A percentile compares a stretch with the other conserved stretches of the same genome.
These are phyloP conservation scores for Magnolia sinica DNA, from an alignment of 164 flowering plant genomes.

Conservation along the genomic window DNA sequence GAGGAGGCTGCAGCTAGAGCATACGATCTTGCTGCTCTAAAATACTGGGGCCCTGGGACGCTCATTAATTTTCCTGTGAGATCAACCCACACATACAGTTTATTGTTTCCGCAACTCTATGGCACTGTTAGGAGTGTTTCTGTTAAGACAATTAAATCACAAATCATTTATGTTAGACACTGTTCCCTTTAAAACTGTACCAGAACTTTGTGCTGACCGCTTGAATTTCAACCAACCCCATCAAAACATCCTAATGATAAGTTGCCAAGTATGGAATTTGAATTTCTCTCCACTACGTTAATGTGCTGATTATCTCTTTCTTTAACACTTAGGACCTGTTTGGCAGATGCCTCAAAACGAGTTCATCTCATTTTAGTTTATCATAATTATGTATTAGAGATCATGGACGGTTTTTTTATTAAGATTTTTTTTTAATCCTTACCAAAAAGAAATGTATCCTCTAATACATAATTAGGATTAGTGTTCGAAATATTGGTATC, in stretches of 20 bases:
- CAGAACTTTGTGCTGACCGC: not conserved
- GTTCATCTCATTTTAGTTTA: too few relatives aligned
- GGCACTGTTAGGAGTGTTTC: not conserved
- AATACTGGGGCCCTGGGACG: conserved; percentile 99
- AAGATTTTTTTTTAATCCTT: too few relatives aligned
- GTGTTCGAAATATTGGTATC: too few relatives aligned
- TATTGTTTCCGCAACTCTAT: conserved; percentile 3
- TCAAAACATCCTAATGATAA: not conserved
- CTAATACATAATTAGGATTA: too few relatives aligned
- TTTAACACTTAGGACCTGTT: too few relatives aligned
- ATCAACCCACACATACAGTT: not conserved
- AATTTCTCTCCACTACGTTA: not conserved
- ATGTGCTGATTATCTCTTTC: not conserved
- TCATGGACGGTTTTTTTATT: too few relatives aligned
- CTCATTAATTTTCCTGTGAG: conserved; percentile 99
- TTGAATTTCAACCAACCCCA: not conserved
- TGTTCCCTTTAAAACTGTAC: not conserved
- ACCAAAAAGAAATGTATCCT: too few relatives aligned
- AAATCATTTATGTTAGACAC: not conserved
- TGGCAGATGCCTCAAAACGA: too few relatives aligned
- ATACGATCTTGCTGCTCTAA: conserved; percentile 98
- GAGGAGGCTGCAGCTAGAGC: conserved; percentile 99
- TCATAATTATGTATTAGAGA: too few relatives aligned
- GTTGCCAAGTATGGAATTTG: not conserved
- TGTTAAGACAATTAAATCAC: not conserved